These are phyloP conservation scores for Magnolia officinalis DNA, from an alignment of 164 flowering plant species.

Conservation along the genomic window DNA sequence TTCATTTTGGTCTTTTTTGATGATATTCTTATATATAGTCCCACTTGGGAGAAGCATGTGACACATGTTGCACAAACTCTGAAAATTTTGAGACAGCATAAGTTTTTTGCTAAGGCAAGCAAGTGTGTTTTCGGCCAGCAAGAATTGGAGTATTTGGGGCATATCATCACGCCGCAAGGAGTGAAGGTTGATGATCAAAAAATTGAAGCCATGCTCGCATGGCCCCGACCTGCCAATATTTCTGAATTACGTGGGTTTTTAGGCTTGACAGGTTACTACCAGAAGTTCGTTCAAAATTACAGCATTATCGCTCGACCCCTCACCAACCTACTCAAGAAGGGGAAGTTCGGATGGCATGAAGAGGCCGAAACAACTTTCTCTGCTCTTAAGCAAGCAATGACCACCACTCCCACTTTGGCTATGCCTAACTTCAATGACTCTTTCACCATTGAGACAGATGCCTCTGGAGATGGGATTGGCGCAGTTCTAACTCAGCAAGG, in stretches of 20 bases:
- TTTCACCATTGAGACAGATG: too few relatives aligned
- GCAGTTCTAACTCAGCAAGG: too few relatives aligned
- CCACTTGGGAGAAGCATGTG: neutral
- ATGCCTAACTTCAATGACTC: neutral
- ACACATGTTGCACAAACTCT: conserved; percentile 1
- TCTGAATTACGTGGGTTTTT: conserved; percentile 5
- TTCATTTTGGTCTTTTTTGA: conserved; percentile 9
- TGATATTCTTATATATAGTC: conserved; percentile 6
- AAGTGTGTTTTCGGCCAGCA: conserved; percentile 16
- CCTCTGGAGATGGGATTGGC: too few relatives aligned
- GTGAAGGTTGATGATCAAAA: neutral
- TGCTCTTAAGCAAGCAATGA: neutral
- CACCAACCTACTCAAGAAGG: conserved; percentile 9
- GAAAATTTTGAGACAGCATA: too few relatives aligned
- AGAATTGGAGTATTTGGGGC: conserved; percentile 16
- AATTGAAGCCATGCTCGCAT: neutral
- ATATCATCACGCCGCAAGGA: neutral
- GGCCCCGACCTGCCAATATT: conserved; percentile 10
- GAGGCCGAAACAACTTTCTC: conserved; percentile 5
- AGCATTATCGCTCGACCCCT: neutral
- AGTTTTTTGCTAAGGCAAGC: conserved; percentile 2
- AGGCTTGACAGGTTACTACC: conserved; percentile 14
- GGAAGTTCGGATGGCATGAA: neutral
- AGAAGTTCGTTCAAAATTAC: conserved; percentile 6
- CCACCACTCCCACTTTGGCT: neutral